A percentile compares a stretch with the other conserved stretches of the same genome.
Evolutionary conservation across 371 early-diverging fungal species (phyloP).

Genomic region (Scutellospora calospora): DNA sequence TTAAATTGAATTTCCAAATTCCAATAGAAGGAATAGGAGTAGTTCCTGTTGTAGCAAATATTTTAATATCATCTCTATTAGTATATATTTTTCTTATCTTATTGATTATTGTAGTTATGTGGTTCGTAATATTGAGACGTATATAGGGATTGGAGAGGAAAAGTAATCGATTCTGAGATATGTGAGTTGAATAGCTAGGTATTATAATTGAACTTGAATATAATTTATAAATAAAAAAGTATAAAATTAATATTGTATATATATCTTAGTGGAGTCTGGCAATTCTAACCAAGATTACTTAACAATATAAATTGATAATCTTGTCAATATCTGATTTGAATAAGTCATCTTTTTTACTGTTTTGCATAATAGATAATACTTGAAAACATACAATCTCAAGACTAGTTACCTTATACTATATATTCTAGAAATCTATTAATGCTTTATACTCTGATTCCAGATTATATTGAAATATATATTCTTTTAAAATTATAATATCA

Average conservation of each 20-base stretch:
- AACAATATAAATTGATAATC: slow-evolving; percentile 32
- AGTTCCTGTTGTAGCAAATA: slow-evolving; percentile 16
- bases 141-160: too few relatives aligned
- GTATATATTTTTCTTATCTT: too few relatives aligned
- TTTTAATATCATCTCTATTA: too few relatives aligned
- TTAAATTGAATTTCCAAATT: not conserved
- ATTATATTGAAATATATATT: slow-evolving; percentile 39
- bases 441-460: slow-evolving; percentile 42
- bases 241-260: slow-evolving; percentile 6
- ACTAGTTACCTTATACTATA: slow-evolving; percentile 25
- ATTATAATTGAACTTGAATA: not conserved
- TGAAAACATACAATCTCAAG: slow-evolving; percentile 26
- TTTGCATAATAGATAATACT: slow-evolving; percentile 21
- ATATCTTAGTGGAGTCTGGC: not conserved
- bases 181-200: too few relatives aligned
- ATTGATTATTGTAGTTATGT: too few relatives aligned
- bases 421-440: slow-evolving; percentile 39
- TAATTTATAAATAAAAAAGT: not conserved
- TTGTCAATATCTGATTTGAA: slow-evolving; percentile 12
- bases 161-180: not conserved
- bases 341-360: slow-evolving; percentile 32
- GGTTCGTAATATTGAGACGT: too few relatives aligned
- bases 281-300: slow-evolving; percentile 9
- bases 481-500: slow-evolving; percentile 31
- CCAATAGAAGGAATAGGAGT: too few relatives aligned